Base-by-base conservation (phyloP, 2,329 filamentous ascomycete species). In the Raffaelea deltoideospora region DNA sequence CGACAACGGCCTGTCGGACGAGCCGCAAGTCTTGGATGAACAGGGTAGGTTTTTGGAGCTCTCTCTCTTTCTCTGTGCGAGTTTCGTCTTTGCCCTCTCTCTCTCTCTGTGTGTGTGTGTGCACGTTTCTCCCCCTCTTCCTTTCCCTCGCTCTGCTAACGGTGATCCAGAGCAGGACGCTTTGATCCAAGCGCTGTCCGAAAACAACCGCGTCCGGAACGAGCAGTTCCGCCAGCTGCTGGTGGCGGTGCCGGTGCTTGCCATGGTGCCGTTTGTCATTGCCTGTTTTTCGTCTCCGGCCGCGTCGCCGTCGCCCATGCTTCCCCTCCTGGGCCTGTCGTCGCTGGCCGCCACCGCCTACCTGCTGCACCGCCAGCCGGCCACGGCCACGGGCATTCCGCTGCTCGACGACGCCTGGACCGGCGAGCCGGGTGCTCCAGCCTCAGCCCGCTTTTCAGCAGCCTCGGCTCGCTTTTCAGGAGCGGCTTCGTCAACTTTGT, bases 21-120 rank as follows among this genome's bases (percentile, higher is more conserved):
- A 64, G 22, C 67, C 70, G 11, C 68, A 76, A 45, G 70, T 75
- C 38, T 63, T 90, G 41, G 84, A 90, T 53, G 81, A 87, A 57
- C 69, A 87, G 67, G 79, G 79, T 78, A 53, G 36, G 21, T 10
- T 18, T 26, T 26, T 26, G 23, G 8, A 13, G 23, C 23, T 8
- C 8, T 13, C 23, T 26, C 23, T 8, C 8, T 8, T 26, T 26
- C 8, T 26, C 23, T 26, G 8, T 26, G 13, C 8, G 8, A 26
- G n/a, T n/a, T n/a, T n/a, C n/a, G n/a, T n/a, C n/a, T n/a, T n/a
- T n/a, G n/a, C n/a, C n/a, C n/a, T n/a, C n/a, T n/a, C n/a, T n/a
- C n/a, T n/a, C n/a, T n/a, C n/a, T n/a, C n/a, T n/a, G n/a, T n/a
- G n/a, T n/a, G n/a, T n/a, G n/a, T n/a, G n/a, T n/a, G n/a, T n/a